Base-by-base conservation (phyloP, 2,329 filamentous ascomycete species). In the Colletotrichum sp. region DNA sequence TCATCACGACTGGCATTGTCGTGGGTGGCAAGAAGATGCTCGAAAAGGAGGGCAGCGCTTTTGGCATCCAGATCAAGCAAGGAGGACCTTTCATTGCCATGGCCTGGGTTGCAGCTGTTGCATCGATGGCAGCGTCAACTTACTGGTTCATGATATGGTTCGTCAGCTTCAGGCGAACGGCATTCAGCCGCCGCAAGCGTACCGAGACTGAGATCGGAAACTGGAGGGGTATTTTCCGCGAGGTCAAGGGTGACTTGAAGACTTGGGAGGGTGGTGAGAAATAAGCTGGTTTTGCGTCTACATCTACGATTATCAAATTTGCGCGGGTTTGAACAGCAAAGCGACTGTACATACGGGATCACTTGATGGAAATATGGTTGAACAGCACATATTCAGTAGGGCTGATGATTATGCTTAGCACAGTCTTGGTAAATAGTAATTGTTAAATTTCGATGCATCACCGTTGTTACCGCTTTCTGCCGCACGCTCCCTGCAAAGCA, bases 61-160 rank as follows among this genome's bases (percentile, higher is more conserved):
- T 81, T 13, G 76, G 76, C 9, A 63, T 81, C 8, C 24, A 72
- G 18, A 75, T 77, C 5, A 66, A 67, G 24, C 28, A 60, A 13
- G 80, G 80, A 10, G 60, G 55, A 5, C 28, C 62, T 2, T 80
- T 79, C 39, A 44, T 81, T 2, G 78, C 75, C n/a, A 76, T 80
- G 65, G 32, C 73, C 6, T 81, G 79, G 79, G 76, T 78, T 8
- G 72, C 77, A 0, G 75, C 79, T 12, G 78, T 77, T 2, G 68
- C 79, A 6, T 62, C 76, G 0, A 32, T 65, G 62, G 30, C 74
- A 1, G 73, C 77, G 4, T 73, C 68, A 1, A 18, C 26, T 9
- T 80, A 78, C 36, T 81, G 80, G 80, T 78, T 79, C 59, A 49
- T 64, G 26, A 69, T 81, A 3, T 81, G 80, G 80, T 80, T 81